These are phyloP conservation scores for Orychophragmus violaceus DNA, from an alignment of 345 rosid genomes.

Conservation along the genomic window DNA sequence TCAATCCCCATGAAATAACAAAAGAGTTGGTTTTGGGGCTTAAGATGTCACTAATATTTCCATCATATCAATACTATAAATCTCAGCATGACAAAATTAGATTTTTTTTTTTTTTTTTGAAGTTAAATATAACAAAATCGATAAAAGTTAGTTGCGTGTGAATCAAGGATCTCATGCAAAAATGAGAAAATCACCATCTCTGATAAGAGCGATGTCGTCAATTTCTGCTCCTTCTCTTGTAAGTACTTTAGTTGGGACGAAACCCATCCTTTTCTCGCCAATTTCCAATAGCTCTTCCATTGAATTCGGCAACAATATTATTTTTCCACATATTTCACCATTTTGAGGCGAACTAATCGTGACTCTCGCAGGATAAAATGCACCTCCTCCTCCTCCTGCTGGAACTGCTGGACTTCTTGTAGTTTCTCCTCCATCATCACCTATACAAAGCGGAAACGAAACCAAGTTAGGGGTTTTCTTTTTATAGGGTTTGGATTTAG, in stretches of 20 bases:
- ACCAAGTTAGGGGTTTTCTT: background rate
- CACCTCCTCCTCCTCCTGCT: constrained; percentile 8
- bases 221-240: constrained; percentile 65
- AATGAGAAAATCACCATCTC: constrained; percentile 79
- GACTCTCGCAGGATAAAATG: constrained; percentile 39
- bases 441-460: background rate
- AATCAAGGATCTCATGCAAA: constrained; percentile 37
- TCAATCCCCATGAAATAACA: too few species aligned
- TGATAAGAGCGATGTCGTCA: constrained; percentile 57
- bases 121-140: too few species aligned
- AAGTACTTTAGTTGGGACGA: constrained; percentile 42
- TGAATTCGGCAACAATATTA: constrained; percentile 52
- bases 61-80: too few species aligned
- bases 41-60: too few species aligned
- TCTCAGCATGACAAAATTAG: too few species aligned
- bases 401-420: background rate
- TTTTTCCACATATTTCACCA: constrained; percentile 40
- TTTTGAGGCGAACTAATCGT: constrained; percentile 50
- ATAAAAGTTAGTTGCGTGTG: constrained; percentile 2
- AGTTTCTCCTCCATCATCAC: constrained; percentile 23
- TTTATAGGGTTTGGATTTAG: background rate
- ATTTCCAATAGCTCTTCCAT: constrained; percentile 50
- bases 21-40: too few species aligned
- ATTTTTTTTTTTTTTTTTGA: too few species aligned
- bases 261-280: constrained; percentile 47